Evolutionary conservation across 2,329 filamentous ascomycete species (phyloP).

Genomic region (Claviceps sp.): DNA sequence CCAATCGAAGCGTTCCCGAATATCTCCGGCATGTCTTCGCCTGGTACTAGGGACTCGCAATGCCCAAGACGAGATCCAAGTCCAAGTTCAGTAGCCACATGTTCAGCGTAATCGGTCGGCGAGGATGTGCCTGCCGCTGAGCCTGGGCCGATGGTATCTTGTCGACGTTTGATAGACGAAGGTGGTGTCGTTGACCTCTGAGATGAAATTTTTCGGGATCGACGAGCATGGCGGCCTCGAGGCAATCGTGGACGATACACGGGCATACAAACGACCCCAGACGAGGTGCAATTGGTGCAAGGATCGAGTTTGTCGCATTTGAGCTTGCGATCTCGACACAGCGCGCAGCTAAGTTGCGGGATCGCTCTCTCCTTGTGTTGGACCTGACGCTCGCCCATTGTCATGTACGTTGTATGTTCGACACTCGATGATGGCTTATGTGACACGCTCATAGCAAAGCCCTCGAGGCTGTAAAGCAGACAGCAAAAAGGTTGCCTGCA

Average conservation of each 20-base stretch:
- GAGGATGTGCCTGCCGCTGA: neutral
- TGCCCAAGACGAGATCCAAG: neutral
- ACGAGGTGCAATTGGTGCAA: constrained; percentile 10
- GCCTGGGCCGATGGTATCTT: neutral
- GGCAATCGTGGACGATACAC: constrained; percentile 9
- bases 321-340: constrained; percentile 11
- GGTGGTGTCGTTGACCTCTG: neutral
- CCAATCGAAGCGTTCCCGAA: neutral
- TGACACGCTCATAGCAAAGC: neutral
- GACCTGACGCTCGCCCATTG: constrained; percentile 2
- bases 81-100: neutral
- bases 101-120: neutral
- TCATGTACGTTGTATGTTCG: neutral
- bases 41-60: neutral
- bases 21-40: neutral
- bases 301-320: constrained; percentile 12
- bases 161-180: neutral
- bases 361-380: constrained; percentile 3
- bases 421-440: neutral
- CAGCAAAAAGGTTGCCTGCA: neutral
- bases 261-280: constrained; percentile 7
- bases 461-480: neutral
- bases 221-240: constrained; percentile 9
- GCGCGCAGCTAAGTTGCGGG: constrained; percentile 8
- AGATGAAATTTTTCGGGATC: constrained; percentile 1